Percentiles rank a stretch among this genome's conserved stretches.
These are phyloP conservation scores for Colletotrichum sp. DNA, from an alignment of 2,329 filamentous ascomycete genomes.

Conservation along the genomic window DNA sequence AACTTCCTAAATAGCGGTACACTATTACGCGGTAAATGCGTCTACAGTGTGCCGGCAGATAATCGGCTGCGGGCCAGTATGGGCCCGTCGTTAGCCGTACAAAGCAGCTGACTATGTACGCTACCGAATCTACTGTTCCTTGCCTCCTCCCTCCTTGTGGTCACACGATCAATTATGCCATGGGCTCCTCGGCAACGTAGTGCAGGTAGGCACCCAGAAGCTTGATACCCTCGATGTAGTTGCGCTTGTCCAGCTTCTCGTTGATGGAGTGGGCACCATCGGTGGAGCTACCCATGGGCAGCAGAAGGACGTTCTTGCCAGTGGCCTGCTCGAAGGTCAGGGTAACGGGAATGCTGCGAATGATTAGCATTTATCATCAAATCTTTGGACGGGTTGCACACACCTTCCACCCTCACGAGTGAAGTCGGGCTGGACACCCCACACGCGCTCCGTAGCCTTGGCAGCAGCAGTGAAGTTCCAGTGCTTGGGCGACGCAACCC, in stretches of 20 bases:
- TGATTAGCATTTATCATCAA: not conserved
- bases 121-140: not conserved
- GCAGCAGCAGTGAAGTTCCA: constrained; percentile 97
- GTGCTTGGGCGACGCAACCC: constrained; percentile 96
- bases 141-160: not conserved
- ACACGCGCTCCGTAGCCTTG: constrained; percentile 96
- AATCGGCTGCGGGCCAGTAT: not conserved
- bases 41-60: not conserved
- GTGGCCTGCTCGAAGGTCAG: constrained; percentile 97
- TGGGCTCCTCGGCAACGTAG: constrained; percentile 91
- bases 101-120: not conserved
- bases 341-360: constrained; percentile 85
- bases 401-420: constrained; percentile 93
- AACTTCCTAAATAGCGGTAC: not conserved
- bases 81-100: not conserved
- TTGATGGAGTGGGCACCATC: constrained; percentile 98
- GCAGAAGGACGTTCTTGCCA: constrained; percentile 93
- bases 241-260: constrained; percentile 95
- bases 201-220: constrained; percentile 93
- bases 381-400: constrained; percentile 26
- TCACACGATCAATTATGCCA: constrained; percentile 28
- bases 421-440: constrained; percentile 91
- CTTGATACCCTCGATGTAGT: constrained; percentile 99
- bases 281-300: constrained; percentile 97
- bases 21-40: not conserved